phyloP scores from a whole-genome alignment of 495 filamentous ascomycete species.

The Xylona heveae region DNA sequence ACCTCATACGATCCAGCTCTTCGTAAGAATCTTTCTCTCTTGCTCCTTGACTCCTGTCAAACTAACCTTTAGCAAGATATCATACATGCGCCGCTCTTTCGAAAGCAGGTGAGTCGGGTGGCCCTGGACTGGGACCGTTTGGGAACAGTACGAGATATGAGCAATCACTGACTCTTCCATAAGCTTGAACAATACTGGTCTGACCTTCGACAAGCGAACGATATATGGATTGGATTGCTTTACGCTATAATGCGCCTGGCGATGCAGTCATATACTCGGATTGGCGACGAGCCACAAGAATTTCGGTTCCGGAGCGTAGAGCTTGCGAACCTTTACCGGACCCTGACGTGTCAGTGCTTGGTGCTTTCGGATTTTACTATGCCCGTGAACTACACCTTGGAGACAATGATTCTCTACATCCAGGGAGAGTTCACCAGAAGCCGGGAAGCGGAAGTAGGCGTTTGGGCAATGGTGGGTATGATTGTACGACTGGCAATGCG shows the following conservation, averaged over 20 bases:
- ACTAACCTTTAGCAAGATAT: constrained; percentile 27
- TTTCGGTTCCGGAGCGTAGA: constrained; percentile 48
- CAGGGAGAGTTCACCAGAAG: constrained; percentile 60
- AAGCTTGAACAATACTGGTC: constrained; percentile 77
- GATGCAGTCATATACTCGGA: constrained; percentile 73
- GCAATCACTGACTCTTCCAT: too few relatives aligned
- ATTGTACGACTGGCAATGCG: constrained; percentile 73
- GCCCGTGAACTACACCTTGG: constrained; percentile 67
- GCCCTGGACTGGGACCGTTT: too few relatives aligned
- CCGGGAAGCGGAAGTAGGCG: constrained; percentile 57
- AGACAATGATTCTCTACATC: constrained; percentile 69
- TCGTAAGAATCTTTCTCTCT: constrained; percentile 22
- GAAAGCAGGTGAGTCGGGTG: constrained; percentile 29
- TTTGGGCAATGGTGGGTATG: constrained; percentile 66
- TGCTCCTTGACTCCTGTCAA: constrained; percentile 23
- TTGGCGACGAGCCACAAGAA: constrained; percentile 82
- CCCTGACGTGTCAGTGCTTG: constrained; percentile 71
- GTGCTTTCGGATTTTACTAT: constrained; percentile 78
- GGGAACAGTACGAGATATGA: neutral
- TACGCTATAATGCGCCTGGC: constrained; percentile 79
- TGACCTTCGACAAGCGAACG: constrained; percentile 53
- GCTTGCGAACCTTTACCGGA: constrained; percentile 58
- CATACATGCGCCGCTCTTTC: constrained; percentile 71
- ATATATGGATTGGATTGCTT: constrained; percentile 78
- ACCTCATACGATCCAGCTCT: constrained; percentile 52